Percentiles rank a stretch among this genome's conserved stretches.
Evolutionary conservation across 768 basidiomycete genomes (phyloP).

Genomic region (Trametes maxima): DNA sequence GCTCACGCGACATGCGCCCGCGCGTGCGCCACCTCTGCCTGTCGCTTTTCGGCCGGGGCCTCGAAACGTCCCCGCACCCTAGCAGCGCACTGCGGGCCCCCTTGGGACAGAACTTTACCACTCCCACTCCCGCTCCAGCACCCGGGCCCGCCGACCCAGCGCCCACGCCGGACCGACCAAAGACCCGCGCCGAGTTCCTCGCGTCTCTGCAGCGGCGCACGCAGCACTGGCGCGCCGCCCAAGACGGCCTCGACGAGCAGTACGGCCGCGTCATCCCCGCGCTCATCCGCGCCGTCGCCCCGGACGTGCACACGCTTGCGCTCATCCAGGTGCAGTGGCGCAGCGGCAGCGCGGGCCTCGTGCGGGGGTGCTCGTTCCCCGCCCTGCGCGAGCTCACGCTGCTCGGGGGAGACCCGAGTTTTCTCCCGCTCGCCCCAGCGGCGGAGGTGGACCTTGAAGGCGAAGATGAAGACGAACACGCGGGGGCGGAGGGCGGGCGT

Average conservation of each 20-base stretch:
- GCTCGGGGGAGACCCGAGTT: constrained; percentile 20
- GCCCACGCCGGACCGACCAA: background rate
- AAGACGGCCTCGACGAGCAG: constrained; percentile 19
- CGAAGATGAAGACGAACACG: background rate
- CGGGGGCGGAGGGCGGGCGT: background rate
- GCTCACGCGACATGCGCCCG: constrained; percentile 12
- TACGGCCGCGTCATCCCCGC: constrained; percentile 16
- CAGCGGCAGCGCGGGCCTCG: constrained; percentile 5
- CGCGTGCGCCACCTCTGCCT: constrained; percentile 21
- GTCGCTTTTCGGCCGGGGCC: constrained; percentile 13
- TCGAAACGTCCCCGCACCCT: background rate
- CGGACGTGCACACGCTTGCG: constrained; percentile 18
- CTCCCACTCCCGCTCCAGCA: background rate
- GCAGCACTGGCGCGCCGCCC: constrained; percentile 14
- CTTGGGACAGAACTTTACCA: too few species aligned
- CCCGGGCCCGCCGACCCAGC: background rate
- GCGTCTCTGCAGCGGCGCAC: constrained; percentile 14
- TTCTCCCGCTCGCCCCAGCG: constrained; percentile 14
- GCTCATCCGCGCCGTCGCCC: constrained; percentile 19
- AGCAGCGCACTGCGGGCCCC: too few species aligned
- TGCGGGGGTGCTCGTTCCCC: constrained; percentile 12
- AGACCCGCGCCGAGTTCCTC: constrained; percentile 15
- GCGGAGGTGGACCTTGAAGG: background rate
- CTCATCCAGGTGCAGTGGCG: constrained; percentile 21
- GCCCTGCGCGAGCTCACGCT: constrained; percentile 17